Conservation (phyloP, 257 asterid genomes). For the Scutellaria barbata region DNA sequence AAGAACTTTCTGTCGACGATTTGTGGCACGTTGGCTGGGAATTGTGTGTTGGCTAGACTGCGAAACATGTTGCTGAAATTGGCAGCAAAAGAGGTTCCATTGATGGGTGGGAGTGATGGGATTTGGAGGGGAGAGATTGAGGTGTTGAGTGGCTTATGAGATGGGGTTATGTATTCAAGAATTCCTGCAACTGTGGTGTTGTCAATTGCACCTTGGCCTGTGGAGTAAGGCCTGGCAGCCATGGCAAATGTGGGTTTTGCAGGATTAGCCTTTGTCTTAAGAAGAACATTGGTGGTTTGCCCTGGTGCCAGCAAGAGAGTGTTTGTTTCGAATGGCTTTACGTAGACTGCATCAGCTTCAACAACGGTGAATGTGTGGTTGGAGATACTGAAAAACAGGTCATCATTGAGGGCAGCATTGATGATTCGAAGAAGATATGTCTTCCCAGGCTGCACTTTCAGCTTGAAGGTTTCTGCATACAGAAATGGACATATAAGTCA, state of each 20-base stretch:
- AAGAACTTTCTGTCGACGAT: constrained; percentile 50
- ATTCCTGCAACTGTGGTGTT: constrained; percentile 63
- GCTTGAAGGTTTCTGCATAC: constrained; percentile 60
- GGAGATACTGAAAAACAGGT: constrained; percentile 61
- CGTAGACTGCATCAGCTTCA: constrained; percentile 65
- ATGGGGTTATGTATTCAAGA: constrained; percentile 43
- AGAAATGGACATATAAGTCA: too few species aligned
- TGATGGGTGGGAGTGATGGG: constrained; percentile 64
- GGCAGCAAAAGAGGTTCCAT: constrained; percentile 53
- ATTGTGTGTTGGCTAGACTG: constrained; percentile 53
- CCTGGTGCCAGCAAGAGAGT: constrained; percentile 53
- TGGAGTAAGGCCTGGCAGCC: constrained; percentile 67
- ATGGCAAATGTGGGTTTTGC: constrained; percentile 46
- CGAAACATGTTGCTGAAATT: constrained; percentile 50
- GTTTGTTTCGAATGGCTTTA: constrained; percentile 63
- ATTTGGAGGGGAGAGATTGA: constrained; percentile 37
- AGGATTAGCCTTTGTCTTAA: constrained; percentile 46
- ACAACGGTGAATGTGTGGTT: constrained; percentile 61
- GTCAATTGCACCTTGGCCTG: constrained; percentile 65
- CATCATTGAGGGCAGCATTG: constrained; percentile 85
- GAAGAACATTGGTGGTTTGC: constrained; percentile 63
- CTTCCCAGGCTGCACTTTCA: constrained; percentile 64
- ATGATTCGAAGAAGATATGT: constrained; percentile 69
- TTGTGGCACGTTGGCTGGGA: constrained; percentile 69
- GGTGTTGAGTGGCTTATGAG: constrained; percentile 17